A percentile compares a stretch with the other conserved stretches of the same genome.
These are phyloP conservation scores for Pleoardoris graminearum DNA, from an alignment of 2,329 filamentous ascomycete genomes.

Conservation along the genomic window DNA sequence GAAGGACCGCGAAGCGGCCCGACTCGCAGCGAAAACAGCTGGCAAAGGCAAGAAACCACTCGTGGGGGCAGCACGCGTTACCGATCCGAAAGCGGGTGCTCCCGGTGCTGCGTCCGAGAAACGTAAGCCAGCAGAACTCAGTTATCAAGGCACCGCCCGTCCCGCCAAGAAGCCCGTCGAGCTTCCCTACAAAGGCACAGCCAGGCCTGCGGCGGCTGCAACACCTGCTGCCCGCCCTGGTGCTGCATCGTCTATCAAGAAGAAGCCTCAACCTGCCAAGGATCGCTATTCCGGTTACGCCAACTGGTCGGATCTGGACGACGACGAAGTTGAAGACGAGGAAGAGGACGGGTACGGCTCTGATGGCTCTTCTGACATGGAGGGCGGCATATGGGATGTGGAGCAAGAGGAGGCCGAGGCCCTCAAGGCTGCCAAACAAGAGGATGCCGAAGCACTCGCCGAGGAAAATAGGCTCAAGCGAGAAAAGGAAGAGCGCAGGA, in stretches of 20 bases:
- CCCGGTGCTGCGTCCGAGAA: conserved; percentile 36
- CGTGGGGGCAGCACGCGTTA: conserved; percentile 16
- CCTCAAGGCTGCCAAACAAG: conserved; percentile 64
- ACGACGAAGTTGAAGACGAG: conserved; percentile 46
- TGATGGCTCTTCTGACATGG: conserved; percentile 75
- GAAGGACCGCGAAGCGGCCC: conserved; percentile 55
- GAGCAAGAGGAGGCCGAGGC: conserved; percentile 71
- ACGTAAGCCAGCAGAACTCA: conserved; percentile 44
- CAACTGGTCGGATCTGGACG: conserved; percentile 41
- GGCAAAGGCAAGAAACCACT: conserved; percentile 40
- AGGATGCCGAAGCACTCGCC: conserved; percentile 67
- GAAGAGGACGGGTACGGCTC: conserved; percentile 68
- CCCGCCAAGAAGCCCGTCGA: conserved; percentile 42
- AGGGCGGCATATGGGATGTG: conserved; percentile 73
- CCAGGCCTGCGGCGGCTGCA: conserved; percentile 28
- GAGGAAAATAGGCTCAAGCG: conserved; percentile 53
- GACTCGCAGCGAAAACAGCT: conserved; percentile 49
- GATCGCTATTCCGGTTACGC: conserved; percentile 46
- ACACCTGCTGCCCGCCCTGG: conserved; percentile 30
- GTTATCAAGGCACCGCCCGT: conserved; percentile 55
- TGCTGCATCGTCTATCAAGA: conserved; percentile 29
- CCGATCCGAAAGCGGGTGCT: conserved; percentile 30
- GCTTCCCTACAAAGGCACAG: conserved; percentile 45
- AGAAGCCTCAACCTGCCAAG: conserved; percentile 34
- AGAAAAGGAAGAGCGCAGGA: conserved; percentile 43